These are phyloP conservation scores for Dimocarpus longan DNA, from an alignment of 345 rosid species.

Conservation along the genomic window DNA sequence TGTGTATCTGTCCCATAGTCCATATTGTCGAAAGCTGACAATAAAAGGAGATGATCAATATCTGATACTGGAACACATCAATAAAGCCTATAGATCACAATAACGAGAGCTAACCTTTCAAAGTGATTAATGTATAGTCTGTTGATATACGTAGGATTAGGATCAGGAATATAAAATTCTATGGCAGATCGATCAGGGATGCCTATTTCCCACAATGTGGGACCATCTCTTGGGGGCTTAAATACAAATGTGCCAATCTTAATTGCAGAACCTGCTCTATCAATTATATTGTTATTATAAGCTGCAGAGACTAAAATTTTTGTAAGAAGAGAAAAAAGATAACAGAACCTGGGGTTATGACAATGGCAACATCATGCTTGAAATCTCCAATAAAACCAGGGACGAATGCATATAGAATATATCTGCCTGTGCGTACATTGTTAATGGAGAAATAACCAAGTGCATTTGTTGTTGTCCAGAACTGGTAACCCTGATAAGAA, in stretches of 20 bases:
- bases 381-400: constrained; percentile 79
- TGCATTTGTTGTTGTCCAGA: constrained; percentile 70
- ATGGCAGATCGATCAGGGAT: constrained; percentile 75
- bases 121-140: constrained; percentile 55
- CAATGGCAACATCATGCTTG: constrained; percentile 37
- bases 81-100: neutral
- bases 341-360: constrained; percentile 51
- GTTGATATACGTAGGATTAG: constrained; percentile 66
- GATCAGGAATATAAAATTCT: constrained; percentile 75
- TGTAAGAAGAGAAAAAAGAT: neutral
- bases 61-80: neutral
- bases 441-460: constrained; percentile 59
- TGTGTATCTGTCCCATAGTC: constrained; percentile 81
- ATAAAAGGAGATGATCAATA: neutral
- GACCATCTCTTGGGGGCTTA: constrained; percentile 73
- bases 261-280: constrained; percentile 47
- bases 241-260: constrained; percentile 50
- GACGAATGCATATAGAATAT: constrained; percentile 64
- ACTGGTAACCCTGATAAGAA: constrained; percentile 62
- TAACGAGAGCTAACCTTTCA: constrained; percentile 43
- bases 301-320: neutral
- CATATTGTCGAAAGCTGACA: constrained; percentile 78
- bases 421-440: constrained; percentile 51
- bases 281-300: neutral
- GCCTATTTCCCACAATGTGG: constrained; percentile 89